Base-by-base conservation (phyloP, 805 yeast genomes). In the Saccharomycopsis babjevae region DNA sequence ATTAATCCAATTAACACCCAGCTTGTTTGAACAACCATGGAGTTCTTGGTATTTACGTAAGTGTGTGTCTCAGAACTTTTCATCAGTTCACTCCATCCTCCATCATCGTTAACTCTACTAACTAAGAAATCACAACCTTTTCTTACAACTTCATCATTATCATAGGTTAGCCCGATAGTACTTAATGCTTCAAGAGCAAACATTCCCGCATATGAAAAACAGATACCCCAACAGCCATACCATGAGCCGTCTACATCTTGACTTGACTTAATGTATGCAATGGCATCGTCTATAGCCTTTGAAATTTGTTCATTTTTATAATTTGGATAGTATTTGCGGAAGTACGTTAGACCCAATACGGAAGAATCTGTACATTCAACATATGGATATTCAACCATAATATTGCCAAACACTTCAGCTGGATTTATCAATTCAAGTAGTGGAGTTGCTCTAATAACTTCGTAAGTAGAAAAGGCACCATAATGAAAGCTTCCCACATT, bases 201-300 rank as follows among this genome's bases (percentile, higher is more conserved):
- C 99, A 94, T 94, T 1, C 91, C 88, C 0, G 98, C 98, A 72
- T 94, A 94, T 0, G 97, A 89, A 70, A 79, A 91, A 70, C 99
- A 94, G 5, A 94, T 85, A 42, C 99, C 99, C 99, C 99, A 94
- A 50, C 90, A 84, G 0, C 99, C 99, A 71, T 92, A 96, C 98
- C 98, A 94, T 15, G 96, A 85, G 0, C 99, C 99, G 72, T 94
- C 97, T 0, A 69, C 68, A 54, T 77, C 76, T 72, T 94, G 99
- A 1, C 82, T 81, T 2, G 76, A 72, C 57, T 80, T 81, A 54
- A 94, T 88, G 68, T 86, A 94, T 3, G 79, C 72, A 16, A 89
- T 79, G 0, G 97, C 98, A 59, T 83, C 78, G 3, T 81, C 76
- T 55, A 94, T 88, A 0, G 97, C 85, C n/a, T 74, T 63, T 58